A percentile compares a stretch with the other conserved stretches of the same genome.
Conservation (phyloP, 2,329 filamentous ascomycete species). For the Hymenotorrendiella dingleyae region DNA sequence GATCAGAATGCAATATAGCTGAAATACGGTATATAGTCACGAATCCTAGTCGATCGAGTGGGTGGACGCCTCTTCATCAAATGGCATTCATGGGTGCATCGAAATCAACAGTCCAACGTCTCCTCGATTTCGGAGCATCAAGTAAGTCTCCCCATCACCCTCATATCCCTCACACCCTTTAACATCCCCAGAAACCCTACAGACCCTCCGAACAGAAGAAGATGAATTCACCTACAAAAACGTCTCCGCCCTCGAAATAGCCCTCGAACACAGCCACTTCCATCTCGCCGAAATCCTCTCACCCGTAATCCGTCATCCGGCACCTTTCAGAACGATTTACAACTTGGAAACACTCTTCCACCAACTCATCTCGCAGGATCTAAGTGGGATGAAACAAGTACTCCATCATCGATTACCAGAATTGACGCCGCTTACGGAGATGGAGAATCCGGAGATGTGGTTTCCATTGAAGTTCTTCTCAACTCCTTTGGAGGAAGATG, state of each 20-base stretch:
- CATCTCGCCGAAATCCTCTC: constrained; percentile 1
- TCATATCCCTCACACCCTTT: background rate
- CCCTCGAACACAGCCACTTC: constrained; percentile 2
- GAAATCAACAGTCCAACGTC: background rate
- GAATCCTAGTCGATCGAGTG: background rate
- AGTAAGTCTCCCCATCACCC: background rate
- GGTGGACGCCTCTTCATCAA: constrained; percentile 7
- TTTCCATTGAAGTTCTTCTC: constrained; percentile 6
- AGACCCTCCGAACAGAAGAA: background rate
- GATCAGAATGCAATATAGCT: background rate
- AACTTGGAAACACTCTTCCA: constrained; percentile 1
- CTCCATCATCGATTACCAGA: constrained; percentile 3
- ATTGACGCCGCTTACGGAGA: background rate
- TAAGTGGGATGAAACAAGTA: background rate
- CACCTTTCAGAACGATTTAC: background rate
- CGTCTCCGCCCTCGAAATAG: constrained; percentile 3
- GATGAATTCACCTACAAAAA: constrained; percentile 1
- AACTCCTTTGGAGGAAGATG: too few relatives aligned
- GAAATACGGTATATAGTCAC: too few relatives aligned
- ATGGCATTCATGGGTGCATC: constrained; percentile 1
- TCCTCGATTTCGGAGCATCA: constrained; percentile 2
- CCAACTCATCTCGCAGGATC: constrained; percentile 1
- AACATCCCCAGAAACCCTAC: constrained; percentile 1
- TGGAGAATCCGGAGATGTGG: constrained; percentile 5
- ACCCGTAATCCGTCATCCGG: constrained; percentile 1